Base-by-base conservation (phyloP, 805 yeast genomes). In the Maudiozyma barnettii region DNA sequence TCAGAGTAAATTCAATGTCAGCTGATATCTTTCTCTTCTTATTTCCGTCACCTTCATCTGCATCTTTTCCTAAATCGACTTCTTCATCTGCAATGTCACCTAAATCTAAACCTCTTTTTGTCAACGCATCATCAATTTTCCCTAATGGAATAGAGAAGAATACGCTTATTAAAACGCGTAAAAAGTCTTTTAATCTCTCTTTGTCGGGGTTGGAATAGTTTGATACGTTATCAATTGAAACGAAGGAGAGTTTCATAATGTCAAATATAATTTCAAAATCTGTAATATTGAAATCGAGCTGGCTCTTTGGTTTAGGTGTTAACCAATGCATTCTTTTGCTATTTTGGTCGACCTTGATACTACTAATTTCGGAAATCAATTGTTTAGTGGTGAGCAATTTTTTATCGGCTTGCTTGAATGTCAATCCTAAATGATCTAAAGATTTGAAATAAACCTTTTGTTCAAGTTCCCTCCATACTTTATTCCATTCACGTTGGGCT, bases 401-500 rank as follows among this genome's bases (percentile, higher is more conserved):
- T 65, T 93, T 91, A 67, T 93, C 99, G 21, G 96, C 85, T 64
- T 93, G 98, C 67, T 93, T 93, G 71, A 93, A 93, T 0, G 97
- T 90, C 57, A 93, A 74, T 1, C 99, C 99, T 52, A 91, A 71
- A 64, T 93, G 99, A 64, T 93, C 99, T 54, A 93, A 73, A 2
- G 96, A 86, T 66, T 93, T 93, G 71, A 81, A 87, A 64, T 85
- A 90, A 0, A 89, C 95, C 59, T 88, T 90, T 61, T 90, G 96
- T 66, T 93, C 99, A 68, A 95, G 81, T 67, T 91, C 98, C 61
- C 99, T 81, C 99, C 99, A 93, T 13, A 89, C 95, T 63, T 91
- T 91, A 68, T 91, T 91, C 98, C 99, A 93, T 64, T 93, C 98
- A 58, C 98, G 79, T 59, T 91, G 99, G 1, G 96, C 90, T 52